Evolutionary conservation across 2,329 filamentous ascomycete genomes (phyloP).

Genomic region (Talaromyces sp.): DNA sequence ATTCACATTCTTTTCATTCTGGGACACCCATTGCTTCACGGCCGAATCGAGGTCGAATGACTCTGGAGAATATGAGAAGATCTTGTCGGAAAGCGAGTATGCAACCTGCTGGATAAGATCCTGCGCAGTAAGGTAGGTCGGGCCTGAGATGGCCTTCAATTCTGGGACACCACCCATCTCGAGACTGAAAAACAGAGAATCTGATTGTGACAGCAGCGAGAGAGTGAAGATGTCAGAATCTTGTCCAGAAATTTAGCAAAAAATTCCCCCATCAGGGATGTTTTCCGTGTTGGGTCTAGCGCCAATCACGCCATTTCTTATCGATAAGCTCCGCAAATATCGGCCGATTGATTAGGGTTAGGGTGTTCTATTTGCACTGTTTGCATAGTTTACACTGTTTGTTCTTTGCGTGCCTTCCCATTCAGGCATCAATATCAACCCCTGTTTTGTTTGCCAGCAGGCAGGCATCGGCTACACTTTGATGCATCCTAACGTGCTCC

Average conservation of each 20-base stretch:
- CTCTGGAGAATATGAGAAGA: constrained; percentile 94
- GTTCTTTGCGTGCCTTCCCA: neutral
- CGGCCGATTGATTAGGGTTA: constrained; percentile 1
- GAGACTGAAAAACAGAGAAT: neutral
- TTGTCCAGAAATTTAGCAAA: neutral
- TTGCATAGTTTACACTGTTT: neutral
- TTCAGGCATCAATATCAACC: neutral
- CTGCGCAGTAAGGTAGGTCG: constrained; percentile 91
- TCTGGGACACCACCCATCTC: constrained; percentile 31
- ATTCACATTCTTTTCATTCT: constrained; percentile 73
- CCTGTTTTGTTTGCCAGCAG: too few species aligned
- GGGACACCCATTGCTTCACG: constrained; percentile 71
- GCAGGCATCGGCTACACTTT: neutral
- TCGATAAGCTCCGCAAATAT: constrained; percentile 21
- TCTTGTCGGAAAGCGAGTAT: constrained; percentile 91
- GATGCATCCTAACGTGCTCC: neutral
- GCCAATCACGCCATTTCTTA: constrained; percentile 25
- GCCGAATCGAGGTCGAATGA: constrained; percentile 88
- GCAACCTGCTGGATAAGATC: constrained; percentile 93
- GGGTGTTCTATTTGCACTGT: neutral
- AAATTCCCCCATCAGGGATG: constrained; percentile 14
- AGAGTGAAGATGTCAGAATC: neutral
- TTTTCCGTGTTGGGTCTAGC: constrained; percentile 21
- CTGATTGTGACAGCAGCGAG: neutral
- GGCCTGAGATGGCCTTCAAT: constrained; percentile 68